phyloP scores from a whole-genome alignment of 2,329 filamentous ascomycete species.

The Hypomyces rosellus region DNA sequence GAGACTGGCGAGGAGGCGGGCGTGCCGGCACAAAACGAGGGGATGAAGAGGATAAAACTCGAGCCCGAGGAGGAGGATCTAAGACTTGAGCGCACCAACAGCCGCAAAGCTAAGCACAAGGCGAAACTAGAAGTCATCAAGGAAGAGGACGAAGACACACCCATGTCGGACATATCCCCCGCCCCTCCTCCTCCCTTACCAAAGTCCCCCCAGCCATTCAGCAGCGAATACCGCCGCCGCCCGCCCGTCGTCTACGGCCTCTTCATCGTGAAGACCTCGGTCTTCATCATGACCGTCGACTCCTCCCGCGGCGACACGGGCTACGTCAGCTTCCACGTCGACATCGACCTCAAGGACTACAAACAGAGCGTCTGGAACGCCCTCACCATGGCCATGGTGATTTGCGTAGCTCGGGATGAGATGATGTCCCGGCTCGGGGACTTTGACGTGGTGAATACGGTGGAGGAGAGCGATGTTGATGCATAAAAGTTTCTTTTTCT shows the following conservation, averaged over 20 bases:
- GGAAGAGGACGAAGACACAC: conserved; percentile 7
- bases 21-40: neutral
- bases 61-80: neutral
- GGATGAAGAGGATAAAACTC: neutral
- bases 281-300: conserved; percentile 35
- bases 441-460: conserved; percentile 26
- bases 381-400: conserved; percentile 34
- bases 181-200: neutral
- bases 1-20: neutral
- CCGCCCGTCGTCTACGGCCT: conserved; percentile 39
- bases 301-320: conserved; percentile 28
- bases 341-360: conserved; percentile 32
- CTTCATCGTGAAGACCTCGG: conserved; percentile 34
- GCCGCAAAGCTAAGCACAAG: neutral
- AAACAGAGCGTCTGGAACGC: conserved; percentile 40
- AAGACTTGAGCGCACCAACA: neutral
- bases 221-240: conserved; percentile 20
- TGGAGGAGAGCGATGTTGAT: conserved; percentile 33
- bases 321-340: conserved; percentile 38
- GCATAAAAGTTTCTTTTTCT: conserved; percentile 18
- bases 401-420: conserved; percentile 36
- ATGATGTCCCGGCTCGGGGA: conserved; percentile 27
- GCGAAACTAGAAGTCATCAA: neutral
- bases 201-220: neutral
- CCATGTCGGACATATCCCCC: conserved; percentile 6